phyloP scores from a whole-genome alignment of 2,329 filamentous ascomycete genomes.

The Hypomyces rosellus region DNA sequence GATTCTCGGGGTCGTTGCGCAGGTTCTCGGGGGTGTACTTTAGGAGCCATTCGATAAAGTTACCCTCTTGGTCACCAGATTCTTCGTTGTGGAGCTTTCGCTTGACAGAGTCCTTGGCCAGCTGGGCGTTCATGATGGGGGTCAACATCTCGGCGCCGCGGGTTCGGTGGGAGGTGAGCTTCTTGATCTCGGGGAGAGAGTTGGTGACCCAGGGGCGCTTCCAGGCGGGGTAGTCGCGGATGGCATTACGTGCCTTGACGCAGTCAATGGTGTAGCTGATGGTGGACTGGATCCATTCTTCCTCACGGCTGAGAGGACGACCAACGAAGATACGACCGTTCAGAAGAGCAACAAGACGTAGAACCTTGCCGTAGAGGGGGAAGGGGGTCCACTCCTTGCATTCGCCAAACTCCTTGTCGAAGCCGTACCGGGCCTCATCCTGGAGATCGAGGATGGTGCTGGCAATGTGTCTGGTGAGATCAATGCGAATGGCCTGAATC shows the following conservation, averaged over 20 bases:
- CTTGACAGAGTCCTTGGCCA: too few species aligned
- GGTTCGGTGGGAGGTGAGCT: slow-evolving; percentile 37
- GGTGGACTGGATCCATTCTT: slow-evolving; percentile 48
- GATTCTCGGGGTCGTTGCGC: background rate
- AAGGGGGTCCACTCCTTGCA: background rate
- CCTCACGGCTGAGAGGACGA: slow-evolving; percentile 41
- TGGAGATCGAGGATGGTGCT: background rate
- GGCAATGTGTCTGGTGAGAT: slow-evolving; percentile 1
- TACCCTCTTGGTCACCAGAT: too few species aligned
- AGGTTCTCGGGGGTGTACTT: too few species aligned
- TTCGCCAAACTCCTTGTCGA: background rate
- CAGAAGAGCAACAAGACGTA: background rate
- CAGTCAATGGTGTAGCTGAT: slow-evolving; percentile 42
- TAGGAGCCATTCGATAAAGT: too few species aligned
- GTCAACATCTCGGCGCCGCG: too few species aligned
- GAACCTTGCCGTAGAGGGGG: background rate
- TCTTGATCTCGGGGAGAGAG: slow-evolving; percentile 39
- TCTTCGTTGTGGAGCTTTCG: too few species aligned
- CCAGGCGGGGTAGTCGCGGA: slow-evolving; percentile 46
- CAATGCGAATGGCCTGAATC: slow-evolving; percentile 1
- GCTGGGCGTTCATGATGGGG: too few species aligned
- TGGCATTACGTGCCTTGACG: slow-evolving; percentile 40
- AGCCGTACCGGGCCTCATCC: background rate
- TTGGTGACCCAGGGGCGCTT: slow-evolving; percentile 39
- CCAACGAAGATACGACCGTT: slow-evolving; percentile 43